These are phyloP conservation scores for Apophysomyces sp. DNA, from an alignment of 371 early-diverging fungal genomes.

Conservation along the genomic window DNA sequence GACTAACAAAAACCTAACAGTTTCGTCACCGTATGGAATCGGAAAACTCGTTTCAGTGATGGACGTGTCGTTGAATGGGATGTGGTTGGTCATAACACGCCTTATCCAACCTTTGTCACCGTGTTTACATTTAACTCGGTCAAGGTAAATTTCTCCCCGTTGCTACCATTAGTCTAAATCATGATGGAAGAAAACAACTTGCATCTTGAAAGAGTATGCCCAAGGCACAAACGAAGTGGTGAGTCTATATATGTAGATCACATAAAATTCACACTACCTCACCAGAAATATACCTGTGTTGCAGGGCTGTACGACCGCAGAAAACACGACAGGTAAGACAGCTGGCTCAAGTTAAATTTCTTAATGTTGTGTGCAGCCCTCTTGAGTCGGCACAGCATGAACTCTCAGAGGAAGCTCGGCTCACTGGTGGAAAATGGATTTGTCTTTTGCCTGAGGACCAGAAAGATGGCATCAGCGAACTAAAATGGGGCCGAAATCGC, in stretches of 20 bases:
- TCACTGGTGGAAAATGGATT: slow-evolving; percentile 56
- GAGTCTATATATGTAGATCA: slow-evolving; percentile 5
- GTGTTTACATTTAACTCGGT: slow-evolving; percentile 49
- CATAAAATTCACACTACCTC: background rate
- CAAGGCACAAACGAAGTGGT: slow-evolving; percentile 69
- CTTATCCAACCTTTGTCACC: slow-evolving; percentile 48
- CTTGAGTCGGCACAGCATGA: slow-evolving; percentile 58
- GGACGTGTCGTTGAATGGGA: slow-evolving; percentile 60
- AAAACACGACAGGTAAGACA: slow-evolving; percentile 48
- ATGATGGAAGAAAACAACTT: slow-evolving; percentile 59
- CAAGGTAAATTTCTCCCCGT: slow-evolving; percentile 23
- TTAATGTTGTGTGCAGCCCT: slow-evolving; percentile 19
- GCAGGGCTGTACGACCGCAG: slow-evolving; percentile 57
- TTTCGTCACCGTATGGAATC: slow-evolving; percentile 57
- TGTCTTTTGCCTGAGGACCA: slow-evolving; percentile 46
- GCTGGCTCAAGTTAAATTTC: background rate
- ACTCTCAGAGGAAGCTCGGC: slow-evolving; percentile 63
- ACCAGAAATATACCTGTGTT: slow-evolving; percentile 58
- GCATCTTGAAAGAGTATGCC: slow-evolving; percentile 58
- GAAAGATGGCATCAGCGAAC: slow-evolving; percentile 56
- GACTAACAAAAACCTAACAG: slow-evolving; percentile 13
- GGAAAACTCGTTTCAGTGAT: slow-evolving; percentile 53
- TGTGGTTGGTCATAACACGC: slow-evolving; percentile 52
- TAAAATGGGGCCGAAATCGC: slow-evolving; percentile 66
- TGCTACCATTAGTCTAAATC: too few species aligned